Conservation (phyloP, 345 rosid species). For the Erysimum cheiranthoides region DNA sequence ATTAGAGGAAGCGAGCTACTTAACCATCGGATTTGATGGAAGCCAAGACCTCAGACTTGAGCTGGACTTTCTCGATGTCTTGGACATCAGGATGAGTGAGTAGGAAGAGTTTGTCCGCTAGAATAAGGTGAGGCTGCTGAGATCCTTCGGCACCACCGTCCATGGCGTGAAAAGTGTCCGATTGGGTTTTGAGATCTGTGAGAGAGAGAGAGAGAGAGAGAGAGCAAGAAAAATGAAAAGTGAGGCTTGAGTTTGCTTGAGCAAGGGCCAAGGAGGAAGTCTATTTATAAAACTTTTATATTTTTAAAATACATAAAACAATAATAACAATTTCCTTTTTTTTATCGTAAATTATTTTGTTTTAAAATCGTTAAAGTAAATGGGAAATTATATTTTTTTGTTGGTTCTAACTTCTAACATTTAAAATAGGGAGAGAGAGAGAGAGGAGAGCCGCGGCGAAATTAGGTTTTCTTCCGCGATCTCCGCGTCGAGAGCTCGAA, state of each 20-base stretch:
- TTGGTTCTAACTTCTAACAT: too few species aligned
- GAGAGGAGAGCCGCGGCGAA: too few species aligned
- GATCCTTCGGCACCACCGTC: constrained; percentile 76
- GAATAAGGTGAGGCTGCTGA: constrained; percentile 86
- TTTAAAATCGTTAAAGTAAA: background rate
- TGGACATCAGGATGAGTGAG: constrained; percentile 75
- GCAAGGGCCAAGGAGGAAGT: constrained; percentile 46
- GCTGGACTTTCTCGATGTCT: constrained; percentile 93
- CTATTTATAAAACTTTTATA: too few species aligned
- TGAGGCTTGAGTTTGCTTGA: constrained; percentile 52
- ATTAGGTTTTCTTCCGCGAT: too few species aligned
- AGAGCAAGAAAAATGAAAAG: background rate
- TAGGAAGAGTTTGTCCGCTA: constrained; percentile 83
- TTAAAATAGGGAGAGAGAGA: too few species aligned
- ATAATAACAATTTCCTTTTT: too few species aligned
- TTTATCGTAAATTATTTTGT: too few species aligned
- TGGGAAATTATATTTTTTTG: background rate
- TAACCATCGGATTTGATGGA: constrained; percentile 75
- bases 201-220: constrained; percentile 34
- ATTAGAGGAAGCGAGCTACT: constrained; percentile 18
- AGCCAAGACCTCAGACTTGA: constrained; percentile 81
- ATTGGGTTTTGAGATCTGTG: too few species aligned
- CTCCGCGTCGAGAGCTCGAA: too few species aligned
- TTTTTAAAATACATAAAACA: too few species aligned
- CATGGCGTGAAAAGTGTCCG: too few species aligned